These are phyloP conservation scores for Xerocomellus chrysenteron DNA, from an alignment of 768 basidiomycete species.

Conservation along the genomic window DNA sequence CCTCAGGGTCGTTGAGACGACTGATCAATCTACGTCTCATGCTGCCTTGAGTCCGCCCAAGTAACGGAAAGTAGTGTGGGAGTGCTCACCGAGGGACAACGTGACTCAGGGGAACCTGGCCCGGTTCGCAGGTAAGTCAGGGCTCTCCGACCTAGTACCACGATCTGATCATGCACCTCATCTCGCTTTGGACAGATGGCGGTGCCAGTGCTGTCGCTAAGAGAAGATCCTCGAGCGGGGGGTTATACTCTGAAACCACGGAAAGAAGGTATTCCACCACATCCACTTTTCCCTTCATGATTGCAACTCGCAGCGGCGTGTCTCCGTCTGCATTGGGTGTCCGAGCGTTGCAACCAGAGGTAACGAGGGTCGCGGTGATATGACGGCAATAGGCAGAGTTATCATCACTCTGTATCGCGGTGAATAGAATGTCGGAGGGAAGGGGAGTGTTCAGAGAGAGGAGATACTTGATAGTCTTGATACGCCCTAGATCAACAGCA, in stretches of 20 bases:
- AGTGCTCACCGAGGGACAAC: not conserved
- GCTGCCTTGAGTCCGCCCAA: not conserved
- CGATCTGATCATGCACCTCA: not conserved
- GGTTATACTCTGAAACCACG: not conserved
- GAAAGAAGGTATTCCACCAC: constrained; percentile 2
- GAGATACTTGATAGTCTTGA: not conserved
- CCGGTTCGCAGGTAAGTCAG: not conserved
- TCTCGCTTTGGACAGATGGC: not conserved
- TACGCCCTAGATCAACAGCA: not conserved
- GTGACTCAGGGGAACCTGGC: not conserved
- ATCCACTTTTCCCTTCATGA: not conserved
- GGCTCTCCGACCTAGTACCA: not conserved
- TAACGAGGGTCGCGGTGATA: not conserved
- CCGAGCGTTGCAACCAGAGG: not conserved
- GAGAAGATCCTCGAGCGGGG: not conserved
- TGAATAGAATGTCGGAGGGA: not conserved
- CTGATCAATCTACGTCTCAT: no score
- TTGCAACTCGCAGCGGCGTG: not conserved
- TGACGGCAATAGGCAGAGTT: not conserved
- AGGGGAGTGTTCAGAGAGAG: not conserved
- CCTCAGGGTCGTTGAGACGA: no score
- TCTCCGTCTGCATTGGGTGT: not conserved
- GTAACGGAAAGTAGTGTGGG: not conserved
- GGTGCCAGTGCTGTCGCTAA: not conserved
- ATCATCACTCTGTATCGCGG: not conserved